Evolutionary conservation across 2,329 filamentous ascomycete species (phyloP).

Genomic region (Diaporthe eres): DNA sequence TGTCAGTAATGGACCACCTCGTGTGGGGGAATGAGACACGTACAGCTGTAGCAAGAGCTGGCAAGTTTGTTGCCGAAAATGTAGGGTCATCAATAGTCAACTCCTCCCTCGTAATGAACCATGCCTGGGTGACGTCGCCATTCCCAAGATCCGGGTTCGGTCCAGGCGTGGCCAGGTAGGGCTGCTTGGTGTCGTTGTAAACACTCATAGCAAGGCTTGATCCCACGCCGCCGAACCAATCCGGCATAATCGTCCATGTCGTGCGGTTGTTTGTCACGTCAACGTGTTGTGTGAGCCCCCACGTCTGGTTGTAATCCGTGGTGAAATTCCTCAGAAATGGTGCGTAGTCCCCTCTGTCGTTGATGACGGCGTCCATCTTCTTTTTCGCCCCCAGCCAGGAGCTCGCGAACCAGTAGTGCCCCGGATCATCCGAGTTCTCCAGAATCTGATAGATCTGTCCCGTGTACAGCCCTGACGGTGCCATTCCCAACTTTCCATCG

Average conservation of each 20-base stretch:
- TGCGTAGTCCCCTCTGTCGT: slow-evolving; percentile 22
- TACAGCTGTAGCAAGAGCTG: slow-evolving; percentile 33
- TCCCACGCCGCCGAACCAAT: slow-evolving; percentile 8
- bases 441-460: slow-evolving; percentile 34
- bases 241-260: slow-evolving; percentile 30
- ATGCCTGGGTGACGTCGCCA: background rate
- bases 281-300: background rate
- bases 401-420: slow-evolving; percentile 28
- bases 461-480: slow-evolving; percentile 16
- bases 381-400: slow-evolving; percentile 22
- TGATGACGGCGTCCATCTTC: slow-evolving; percentile 30
- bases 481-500: slow-evolving; percentile 16
- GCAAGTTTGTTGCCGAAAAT: slow-evolving; percentile 22
- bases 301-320: slow-evolving; percentile 23
- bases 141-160: slow-evolving; percentile 2
- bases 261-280: slow-evolving; percentile 11
- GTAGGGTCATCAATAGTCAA: slow-evolving; percentile 20
- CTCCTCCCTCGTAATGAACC: slow-evolving; percentile 15
- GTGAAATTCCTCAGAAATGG: slow-evolving; percentile 28
- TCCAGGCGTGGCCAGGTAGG: background rate
- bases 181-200: slow-evolving; percentile 29
- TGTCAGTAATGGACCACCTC: background rate
- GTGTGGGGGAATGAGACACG: background rate
- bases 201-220: background rate
- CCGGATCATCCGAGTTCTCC: slow-evolving; percentile 4